Conservation (phyloP, 768 basidiomycete species). For the Paxillus ammoniavirescens region DNA sequence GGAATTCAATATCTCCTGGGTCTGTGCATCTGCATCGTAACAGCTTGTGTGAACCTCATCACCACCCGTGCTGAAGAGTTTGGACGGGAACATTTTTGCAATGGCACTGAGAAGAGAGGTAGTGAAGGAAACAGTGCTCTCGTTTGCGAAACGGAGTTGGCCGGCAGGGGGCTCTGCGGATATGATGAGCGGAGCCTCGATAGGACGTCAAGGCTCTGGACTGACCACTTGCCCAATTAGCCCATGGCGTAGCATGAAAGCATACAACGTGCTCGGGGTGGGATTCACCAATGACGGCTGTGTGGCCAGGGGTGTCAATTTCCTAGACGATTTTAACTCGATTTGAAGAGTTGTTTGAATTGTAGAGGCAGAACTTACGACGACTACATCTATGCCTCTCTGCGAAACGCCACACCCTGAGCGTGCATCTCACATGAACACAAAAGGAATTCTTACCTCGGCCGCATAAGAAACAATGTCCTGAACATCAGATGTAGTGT, state of each 20-base stretch:
- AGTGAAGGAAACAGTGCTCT: constrained; percentile 54
- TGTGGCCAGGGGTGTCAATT: constrained; percentile 79
- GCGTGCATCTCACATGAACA: not conserved
- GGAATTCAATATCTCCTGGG: constrained; percentile 46
- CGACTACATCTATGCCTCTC: constrained; percentile 67
- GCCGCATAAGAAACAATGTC: constrained; percentile 64
- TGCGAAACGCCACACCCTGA: constrained; percentile 20
- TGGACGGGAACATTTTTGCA: constrained; percentile 49
- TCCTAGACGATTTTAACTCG: constrained; percentile 40
- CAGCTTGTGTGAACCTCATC: constrained; percentile 70
- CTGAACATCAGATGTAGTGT: constrained; percentile 46
- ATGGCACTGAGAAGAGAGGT: constrained; percentile 47
- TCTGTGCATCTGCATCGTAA: constrained; percentile 58
- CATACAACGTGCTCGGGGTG: constrained; percentile 75
- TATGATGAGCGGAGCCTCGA: not conserved
- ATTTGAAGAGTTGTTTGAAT: not conserved
- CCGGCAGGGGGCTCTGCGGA: constrained; percentile 60
- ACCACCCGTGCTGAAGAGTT: constrained; percentile 69
- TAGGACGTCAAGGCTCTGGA: not conserved
- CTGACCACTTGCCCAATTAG: constrained; percentile 45
- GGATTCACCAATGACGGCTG: constrained; percentile 54
- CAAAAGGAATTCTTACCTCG: constrained; percentile 45
- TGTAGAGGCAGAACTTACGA: constrained; percentile 25
- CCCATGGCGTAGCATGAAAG: constrained; percentile 49
- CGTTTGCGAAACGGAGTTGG: constrained; percentile 65